Base-by-base conservation (phyloP, 1,139 yeast species). In the Kurtzmaniella quercitrusa region DNA sequence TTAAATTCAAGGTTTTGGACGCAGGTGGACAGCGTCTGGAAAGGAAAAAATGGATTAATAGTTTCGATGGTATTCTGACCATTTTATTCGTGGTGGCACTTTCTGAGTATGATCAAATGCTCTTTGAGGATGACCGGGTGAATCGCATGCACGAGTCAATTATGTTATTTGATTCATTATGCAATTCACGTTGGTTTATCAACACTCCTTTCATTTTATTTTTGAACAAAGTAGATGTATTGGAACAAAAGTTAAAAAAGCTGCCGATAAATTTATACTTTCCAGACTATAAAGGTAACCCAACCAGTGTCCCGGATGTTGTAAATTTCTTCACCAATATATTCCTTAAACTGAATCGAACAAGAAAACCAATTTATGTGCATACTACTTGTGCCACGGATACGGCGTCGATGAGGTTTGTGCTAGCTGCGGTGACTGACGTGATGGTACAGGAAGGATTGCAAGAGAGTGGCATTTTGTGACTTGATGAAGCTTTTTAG, bases 21-120 rank as follows among this genome's bases (percentile, higher is more conserved):
- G 98, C 96, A 5, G 99, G 99, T 40, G 99, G 99, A 2, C 98
- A 93, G 65, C 72, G 98, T 45, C 81, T 91, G 35, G 98, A 93
- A 63, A 76, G 98, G 45, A 82, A 84, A 52, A 93, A 93, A 60
- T 93, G 98, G 98, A 87, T 93, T 47, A 96, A 91, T 60, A 88
- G 96, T 57, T 93, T 94, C 63, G 95, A 91, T 56, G 88, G 87
- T 50, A 89, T 93, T 44, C 86, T 96, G 0, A 88, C 95, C 1
- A 84, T 94, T 1, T 63, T 93, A 33, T 93, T 89, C 63, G 96
- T 93, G n/a, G 78, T 87, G 21, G 97, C 98, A 0, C 82, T 89
- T 30, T 82, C 89, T 38, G 98, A 93, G 63, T 93, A 88, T 60
- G 98, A 93, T 64, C 96, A 93, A 62, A 82, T 78, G 68, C 65